Conservation (phyloP, 129 eudicot genomes). For the sunflower (Helianthus annuus) region HanXRQr2.0-SUNRISE NC_035444.2:93368057-93368556, state of each 20-base stretch:
- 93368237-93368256: no score
- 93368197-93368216: no score
- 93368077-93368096: no score
- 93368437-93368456: slow-evolving; percentile 45
- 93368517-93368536: slow-evolving; percentile 4
- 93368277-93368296: slow-evolving; percentile 36
- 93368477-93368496: slow-evolving; percentile 8
- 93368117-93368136: no score
- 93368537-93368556: slow-evolving; percentile 77
- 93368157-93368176: no score
- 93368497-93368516: neutral
- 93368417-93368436: slow-evolving; percentile 76
- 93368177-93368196: no score
- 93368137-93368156: no score
- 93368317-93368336: slow-evolving; percentile 81
- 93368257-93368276: neutral
- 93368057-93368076: neutral
- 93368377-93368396: slow-evolving; percentile 54
- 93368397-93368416: slow-evolving; percentile 63
- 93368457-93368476: slow-evolving; percentile 1
- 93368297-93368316: slow-evolving; percentile 79
- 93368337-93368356: slow-evolving; percentile 54
- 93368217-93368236: no score
- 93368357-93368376: slow-evolving; percentile 54
- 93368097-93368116: no score